phyloP scores from a whole-genome alignment of 495 filamentous ascomycete species.

The Penicillium cinerascens region DNA sequence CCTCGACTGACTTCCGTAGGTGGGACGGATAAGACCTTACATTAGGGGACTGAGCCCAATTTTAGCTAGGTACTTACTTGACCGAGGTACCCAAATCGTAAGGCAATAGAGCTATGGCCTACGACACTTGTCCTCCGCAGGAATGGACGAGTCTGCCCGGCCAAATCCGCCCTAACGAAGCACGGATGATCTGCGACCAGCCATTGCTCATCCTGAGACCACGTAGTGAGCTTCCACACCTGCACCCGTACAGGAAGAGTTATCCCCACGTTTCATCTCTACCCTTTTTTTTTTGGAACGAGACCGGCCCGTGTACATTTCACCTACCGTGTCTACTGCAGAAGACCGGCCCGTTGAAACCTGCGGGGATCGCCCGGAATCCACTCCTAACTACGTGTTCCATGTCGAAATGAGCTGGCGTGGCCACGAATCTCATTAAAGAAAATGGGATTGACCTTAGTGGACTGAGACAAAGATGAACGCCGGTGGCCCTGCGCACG shows the following conservation, averaged over 20 bases:
- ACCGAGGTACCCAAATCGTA: not conserved
- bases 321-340: slow-evolving; percentile 6
- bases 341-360: slow-evolving; percentile 5
- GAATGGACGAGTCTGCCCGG: slow-evolving; percentile 14
- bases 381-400: not conserved
- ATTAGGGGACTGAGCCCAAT: not conserved
- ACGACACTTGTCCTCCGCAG: not conserved
- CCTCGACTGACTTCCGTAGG: not conserved
- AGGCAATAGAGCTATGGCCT: not conserved
- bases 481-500: slow-evolving; percentile 12
- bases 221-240: not conserved
- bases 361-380: slow-evolving; percentile 12
- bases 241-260: not conserved
- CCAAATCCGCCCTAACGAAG: slow-evolving; percentile 7
- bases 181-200: slow-evolving; percentile 12
- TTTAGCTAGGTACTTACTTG: too few relatives aligned
- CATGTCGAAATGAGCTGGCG: slow-evolving; percentile 1
- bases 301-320: slow-evolving; percentile 9
- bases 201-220: slow-evolving; percentile 1
- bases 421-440: slow-evolving; percentile 4
- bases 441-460: slow-evolving; percentile 7
- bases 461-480: slow-evolving; percentile 10
- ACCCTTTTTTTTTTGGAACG: slow-evolving; percentile 3
- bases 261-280: not conserved
- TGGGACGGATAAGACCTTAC: not conserved